phyloP scores from a whole-genome alignment of 768 basidiomycete genomes.

The Tulasnella sp. region DNA sequence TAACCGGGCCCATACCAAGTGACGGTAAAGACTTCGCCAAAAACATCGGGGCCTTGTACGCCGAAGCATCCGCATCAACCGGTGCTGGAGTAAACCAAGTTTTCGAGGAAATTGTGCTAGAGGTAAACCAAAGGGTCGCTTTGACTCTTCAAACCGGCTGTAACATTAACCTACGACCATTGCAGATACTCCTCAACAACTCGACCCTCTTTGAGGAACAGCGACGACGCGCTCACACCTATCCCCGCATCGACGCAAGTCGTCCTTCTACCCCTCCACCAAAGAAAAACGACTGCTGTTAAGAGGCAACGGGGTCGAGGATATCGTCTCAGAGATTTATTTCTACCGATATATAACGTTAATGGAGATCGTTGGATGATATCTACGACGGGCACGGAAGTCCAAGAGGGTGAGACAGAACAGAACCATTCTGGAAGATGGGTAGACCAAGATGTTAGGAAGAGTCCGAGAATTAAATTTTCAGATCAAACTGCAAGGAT shows the following conservation, averaged over 20 bases:
- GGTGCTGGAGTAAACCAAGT: background rate
- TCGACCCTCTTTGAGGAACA: background rate
- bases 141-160: background rate
- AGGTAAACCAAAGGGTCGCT: background rate
- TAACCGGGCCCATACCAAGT: background rate
- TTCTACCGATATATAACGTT: background rate
- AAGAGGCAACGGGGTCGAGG: background rate
- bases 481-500: conserved; percentile 14
- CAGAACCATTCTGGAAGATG: background rate
- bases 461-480: background rate
- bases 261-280: background rate
- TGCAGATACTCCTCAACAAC: background rate
- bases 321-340: background rate
- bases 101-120: background rate
- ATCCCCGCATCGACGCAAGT: background rate
- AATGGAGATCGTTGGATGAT: background rate
- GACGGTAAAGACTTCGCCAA: background rate
- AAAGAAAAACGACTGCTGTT: background rate
- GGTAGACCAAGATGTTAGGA: background rate
- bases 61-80: background rate
- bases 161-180: background rate
- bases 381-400: background rate
- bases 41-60: background rate
- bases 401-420: background rate
- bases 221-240: background rate